Percentiles rank a stretch among this genome's conserved stretches.
phyloP scores from a whole-genome alignment of 805 yeast genomes.

The Alloascoidea africana region DNA sequence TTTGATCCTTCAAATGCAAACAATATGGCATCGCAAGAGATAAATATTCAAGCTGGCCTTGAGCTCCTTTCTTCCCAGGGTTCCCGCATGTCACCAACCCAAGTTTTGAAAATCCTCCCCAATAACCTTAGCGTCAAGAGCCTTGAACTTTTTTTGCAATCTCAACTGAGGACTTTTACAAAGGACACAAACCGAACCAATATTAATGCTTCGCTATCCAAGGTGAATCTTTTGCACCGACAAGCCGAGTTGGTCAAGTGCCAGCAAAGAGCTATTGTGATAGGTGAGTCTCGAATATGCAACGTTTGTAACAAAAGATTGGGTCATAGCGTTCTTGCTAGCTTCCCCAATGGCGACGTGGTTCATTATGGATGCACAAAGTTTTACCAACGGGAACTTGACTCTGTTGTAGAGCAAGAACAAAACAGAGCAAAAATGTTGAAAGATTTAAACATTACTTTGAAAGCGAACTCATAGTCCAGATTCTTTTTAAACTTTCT shows the following conservation, averaged over 20 bases:
- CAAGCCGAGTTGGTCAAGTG: slow-evolving; percentile 26
- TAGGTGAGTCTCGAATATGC: slow-evolving; percentile 36
- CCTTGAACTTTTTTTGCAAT: slow-evolving; percentile 28
- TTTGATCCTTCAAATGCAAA: slow-evolving; percentile 11
- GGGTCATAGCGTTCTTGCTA: slow-evolving; percentile 37
- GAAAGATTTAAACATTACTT: background rate
- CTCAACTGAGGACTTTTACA: slow-evolving; percentile 26
- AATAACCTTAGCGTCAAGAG: slow-evolving; percentile 25
- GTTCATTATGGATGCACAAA: slow-evolving; percentile 1
- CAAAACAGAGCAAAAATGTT: background rate
- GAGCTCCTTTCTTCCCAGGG: slow-evolving; percentile 29
- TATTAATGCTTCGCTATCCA: slow-evolving; percentile 32
- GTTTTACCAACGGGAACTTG: background rate
- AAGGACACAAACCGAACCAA: slow-evolving; percentile 23
- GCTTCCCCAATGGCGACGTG: slow-evolving; percentile 22
- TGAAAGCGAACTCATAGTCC: too few relatives aligned
- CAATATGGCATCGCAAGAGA: slow-evolving; percentile 1
- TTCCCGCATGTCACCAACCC: slow-evolving; percentile 26
- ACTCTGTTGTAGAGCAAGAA: background rate
- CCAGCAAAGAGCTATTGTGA: slow-evolving; percentile 19
- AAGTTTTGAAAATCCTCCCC: slow-evolving; percentile 38
- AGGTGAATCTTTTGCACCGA: slow-evolving; percentile 34
- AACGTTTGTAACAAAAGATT: slow-evolving; percentile 40
- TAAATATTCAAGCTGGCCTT: slow-evolving; percentile 23
- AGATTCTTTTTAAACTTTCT: too few relatives aligned